Base-by-base conservation (phyloP, 169 alveolate genomes). In the Eimeria sp. region DNA sequence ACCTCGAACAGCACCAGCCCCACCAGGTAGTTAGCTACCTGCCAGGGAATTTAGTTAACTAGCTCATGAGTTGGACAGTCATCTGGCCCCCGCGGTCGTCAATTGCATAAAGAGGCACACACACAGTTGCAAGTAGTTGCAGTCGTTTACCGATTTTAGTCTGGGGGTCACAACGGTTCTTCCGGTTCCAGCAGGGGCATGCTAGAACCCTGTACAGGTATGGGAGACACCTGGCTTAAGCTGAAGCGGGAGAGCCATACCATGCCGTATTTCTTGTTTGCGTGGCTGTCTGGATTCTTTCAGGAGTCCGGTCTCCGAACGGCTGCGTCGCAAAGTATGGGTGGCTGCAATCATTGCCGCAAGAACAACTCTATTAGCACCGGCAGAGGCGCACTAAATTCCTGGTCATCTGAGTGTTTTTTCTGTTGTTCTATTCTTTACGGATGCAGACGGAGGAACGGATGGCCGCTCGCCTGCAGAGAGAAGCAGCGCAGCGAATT, bases 301-400 rank as follows among this genome's bases (percentile, higher is more conserved):
- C 83, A 87, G 93, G 72, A 87, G 93, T 45, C 93, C 93, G 16
- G 70, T 87, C 18, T 87, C 93, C 16, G 93, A 87, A 43, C 93
- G 93, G 51, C 93, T 87, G 78, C 93, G 82, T 82, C 93, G 93
- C 65, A 87, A 87, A 51, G 93, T 87, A 63, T 20, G 93, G 25
- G 82, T 65, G 49, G 49, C 93, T 58, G 65, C 45, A 78, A 47
- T 27, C 9, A n/a, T 14, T 27, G 67, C n/a, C 49, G 88, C 40
- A 47, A n/a, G 16, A 73, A n/a, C 51, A 9, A 40, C n/a, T 16
- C 34, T 47, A 73, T 51, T 54, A 73, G 83, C 83, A 40, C 3
- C 57, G 10, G 4, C 83, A 40, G 34, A 43, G 54, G 57, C 34
- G 13, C 20, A 16, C 7, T 30, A 10, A 27, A 34, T 34, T 30